Conservation (phyloP, 2,329 filamentous ascomycete genomes). For the Pseudocercospora musae region DNA sequence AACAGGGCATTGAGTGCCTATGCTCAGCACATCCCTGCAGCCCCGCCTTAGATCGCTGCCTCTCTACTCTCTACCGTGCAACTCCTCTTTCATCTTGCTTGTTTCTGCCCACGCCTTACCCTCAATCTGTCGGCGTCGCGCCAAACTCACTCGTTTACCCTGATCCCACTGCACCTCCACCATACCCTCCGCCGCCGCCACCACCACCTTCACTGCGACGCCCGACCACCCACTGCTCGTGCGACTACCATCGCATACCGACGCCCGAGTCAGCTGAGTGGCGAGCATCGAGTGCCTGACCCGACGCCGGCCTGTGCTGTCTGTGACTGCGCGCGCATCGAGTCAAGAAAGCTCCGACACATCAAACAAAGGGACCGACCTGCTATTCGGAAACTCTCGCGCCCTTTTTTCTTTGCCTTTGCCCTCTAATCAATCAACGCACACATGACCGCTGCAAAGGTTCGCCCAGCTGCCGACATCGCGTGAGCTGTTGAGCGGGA, state of each 20-base stretch:
- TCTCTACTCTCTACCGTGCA: not conserved
- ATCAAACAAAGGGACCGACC: constrained; percentile 9
- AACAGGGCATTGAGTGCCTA: not conserved
- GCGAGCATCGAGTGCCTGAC: not conserved
- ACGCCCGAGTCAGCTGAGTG: constrained; percentile 2
- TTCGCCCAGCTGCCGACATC: constrained; percentile 8
- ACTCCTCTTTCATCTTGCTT: not conserved
- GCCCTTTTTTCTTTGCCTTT: not conserved
- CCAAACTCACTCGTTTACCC: not conserved
- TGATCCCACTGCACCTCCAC: not conserved
- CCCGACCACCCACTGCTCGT: too few relatives aligned
- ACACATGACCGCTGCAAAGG: constrained; percentile 17
- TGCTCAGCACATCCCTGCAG: constrained; percentile 1
- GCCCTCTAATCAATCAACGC: not conserved
- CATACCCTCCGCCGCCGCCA: too few relatives aligned
- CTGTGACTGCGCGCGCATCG: not conserved
- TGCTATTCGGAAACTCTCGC: not conserved
- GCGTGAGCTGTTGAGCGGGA: constrained; percentile 5
- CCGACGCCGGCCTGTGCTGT: constrained; percentile 3
- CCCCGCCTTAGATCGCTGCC: constrained; percentile 1
- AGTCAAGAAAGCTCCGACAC: constrained; percentile 11
- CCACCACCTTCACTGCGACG: too few relatives aligned
- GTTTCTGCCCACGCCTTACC: too few relatives aligned
- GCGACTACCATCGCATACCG: not conserved
- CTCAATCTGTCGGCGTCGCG: too few relatives aligned